A percentile compares a stretch with the other conserved stretches of the same genome.
phyloP scores from a whole-genome alignment of 768 basidiomycete species.

The Udeniomyces megalosporus region DNA sequence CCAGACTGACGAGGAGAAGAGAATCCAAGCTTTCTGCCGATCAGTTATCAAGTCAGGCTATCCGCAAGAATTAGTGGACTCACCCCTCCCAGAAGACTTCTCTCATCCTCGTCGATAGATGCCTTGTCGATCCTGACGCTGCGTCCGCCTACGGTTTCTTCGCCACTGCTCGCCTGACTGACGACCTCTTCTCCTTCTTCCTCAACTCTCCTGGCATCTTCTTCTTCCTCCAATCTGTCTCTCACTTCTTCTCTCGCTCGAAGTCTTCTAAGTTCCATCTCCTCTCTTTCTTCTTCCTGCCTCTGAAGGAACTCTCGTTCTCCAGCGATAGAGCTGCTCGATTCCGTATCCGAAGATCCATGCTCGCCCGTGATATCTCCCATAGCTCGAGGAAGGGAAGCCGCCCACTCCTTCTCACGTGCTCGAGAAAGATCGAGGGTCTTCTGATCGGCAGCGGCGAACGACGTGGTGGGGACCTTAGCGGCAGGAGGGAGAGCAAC shows the following conservation, averaged over 20 bases:
- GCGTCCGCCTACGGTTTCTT: neutral
- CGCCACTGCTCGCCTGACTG: neutral
- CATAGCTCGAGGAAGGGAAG: neutral
- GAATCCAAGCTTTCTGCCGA: neutral
- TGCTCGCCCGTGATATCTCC: neutral
- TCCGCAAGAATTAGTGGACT: neutral
- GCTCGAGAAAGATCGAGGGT: slow-evolving; percentile 6
- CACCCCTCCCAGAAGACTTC: slow-evolving; percentile 7
- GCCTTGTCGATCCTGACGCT: neutral
- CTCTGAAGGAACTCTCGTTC: too few relatives aligned
- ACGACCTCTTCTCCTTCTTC: neutral
- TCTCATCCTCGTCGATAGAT: neutral
- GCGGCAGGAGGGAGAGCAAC: neutral
- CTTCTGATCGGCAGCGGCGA: neutral
- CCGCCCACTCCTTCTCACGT: slow-evolving; percentile 6
- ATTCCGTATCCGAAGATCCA: neutral
- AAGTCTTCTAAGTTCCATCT: neutral
- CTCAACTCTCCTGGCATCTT: neutral
- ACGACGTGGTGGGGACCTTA: neutral
- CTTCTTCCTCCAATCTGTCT: neutral
- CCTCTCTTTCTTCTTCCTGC: neutral
- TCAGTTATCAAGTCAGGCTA: neutral
- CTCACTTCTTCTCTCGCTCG: neutral
- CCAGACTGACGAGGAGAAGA: neutral
- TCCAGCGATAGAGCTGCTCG: too few relatives aligned